Evolutionary conservation across 2,329 filamentous ascomycete species (phyloP).

Genomic region (Curvularia spicifera): DNA sequence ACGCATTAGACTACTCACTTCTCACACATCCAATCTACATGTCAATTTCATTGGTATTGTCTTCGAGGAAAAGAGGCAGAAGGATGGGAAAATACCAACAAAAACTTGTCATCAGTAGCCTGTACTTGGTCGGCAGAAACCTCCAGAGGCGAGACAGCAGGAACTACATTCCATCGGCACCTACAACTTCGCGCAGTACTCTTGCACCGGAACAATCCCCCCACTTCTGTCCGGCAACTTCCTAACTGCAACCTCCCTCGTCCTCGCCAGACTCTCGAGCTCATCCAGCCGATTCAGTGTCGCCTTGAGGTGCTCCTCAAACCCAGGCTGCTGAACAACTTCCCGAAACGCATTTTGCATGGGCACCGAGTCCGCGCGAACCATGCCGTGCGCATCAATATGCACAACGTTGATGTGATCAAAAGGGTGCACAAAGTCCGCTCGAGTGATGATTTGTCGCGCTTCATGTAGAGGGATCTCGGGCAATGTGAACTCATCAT

Average conservation of each 20-base stretch:
- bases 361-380: slow-evolving; percentile 89
- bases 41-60: too few species aligned
- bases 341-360: slow-evolving; percentile 92
- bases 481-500: slow-evolving; percentile 73
- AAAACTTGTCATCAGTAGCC: too few species aligned
- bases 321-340: slow-evolving; percentile 76
- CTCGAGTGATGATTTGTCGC: slow-evolving; percentile 84
- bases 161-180: background rate
- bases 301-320: slow-evolving; percentile 79
- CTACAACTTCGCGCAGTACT: slow-evolving; percentile 38
- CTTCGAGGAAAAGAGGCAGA: too few species aligned
- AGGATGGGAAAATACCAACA: too few species aligned
- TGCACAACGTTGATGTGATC: slow-evolving; percentile 95
- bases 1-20: background rate
- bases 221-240: slow-evolving; percentile 57
- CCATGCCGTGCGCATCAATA: slow-evolving; percentile 84
- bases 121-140: too few species aligned
- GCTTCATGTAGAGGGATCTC: slow-evolving; percentile 61
- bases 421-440: slow-evolving; percentile 89
- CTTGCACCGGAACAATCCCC: slow-evolving; percentile 39
- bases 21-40: too few species aligned
- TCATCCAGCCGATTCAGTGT: slow-evolving; percentile 84
- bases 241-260: slow-evolving; percentile 89
- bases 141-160: too few species aligned
- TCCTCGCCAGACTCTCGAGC: slow-evolving; percentile 91